phyloP scores from a whole-genome alignment of 73 alveolate genomes.

The Tetrahymena malaccensis region DNA sequence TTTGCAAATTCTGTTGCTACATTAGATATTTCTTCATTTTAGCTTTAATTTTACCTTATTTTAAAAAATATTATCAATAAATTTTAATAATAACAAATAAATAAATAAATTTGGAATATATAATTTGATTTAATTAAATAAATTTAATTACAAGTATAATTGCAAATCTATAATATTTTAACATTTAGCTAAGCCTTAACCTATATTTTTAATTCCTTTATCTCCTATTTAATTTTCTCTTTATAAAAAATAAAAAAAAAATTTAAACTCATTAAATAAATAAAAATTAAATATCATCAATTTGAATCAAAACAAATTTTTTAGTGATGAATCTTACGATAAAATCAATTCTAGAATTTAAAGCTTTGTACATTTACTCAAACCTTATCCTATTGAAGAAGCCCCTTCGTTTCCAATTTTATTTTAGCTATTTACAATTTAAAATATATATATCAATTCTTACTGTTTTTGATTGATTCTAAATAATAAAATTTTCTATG shows the following conservation, averaged over 20 bases:
- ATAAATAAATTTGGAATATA: too few species aligned
- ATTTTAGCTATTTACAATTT: not conserved
- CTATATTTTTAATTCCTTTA: not conserved
- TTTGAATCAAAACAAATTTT: too few species aligned
- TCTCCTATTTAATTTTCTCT: not conserved
- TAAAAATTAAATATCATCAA: too few species aligned
- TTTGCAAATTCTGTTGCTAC: not conserved
- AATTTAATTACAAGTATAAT: not conserved
- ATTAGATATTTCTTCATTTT: not conserved
- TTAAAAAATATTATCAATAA: too few species aligned
- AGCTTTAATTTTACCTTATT: not conserved
- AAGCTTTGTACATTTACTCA: not conserved
- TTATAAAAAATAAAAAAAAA: too few species aligned
- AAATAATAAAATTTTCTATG: too few species aligned
- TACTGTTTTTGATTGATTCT: too few species aligned
- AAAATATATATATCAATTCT: too few species aligned
- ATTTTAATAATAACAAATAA: too few species aligned
- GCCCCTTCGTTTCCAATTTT: not conserved
- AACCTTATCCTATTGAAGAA: not conserved
- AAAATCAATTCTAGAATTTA: not conserved
- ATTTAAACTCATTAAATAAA: too few species aligned
- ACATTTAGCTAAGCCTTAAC: not conserved
- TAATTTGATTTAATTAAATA: too few species aligned
- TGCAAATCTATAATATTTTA: not conserved
- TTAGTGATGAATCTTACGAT: too few species aligned